A percentile compares a stretch with the other conserved stretches of the same genome.
Evolutionary conservation across 2,329 filamentous ascomycete species (phyloP).

Genomic region (Paraconiothyrium brasiliense): DNA sequence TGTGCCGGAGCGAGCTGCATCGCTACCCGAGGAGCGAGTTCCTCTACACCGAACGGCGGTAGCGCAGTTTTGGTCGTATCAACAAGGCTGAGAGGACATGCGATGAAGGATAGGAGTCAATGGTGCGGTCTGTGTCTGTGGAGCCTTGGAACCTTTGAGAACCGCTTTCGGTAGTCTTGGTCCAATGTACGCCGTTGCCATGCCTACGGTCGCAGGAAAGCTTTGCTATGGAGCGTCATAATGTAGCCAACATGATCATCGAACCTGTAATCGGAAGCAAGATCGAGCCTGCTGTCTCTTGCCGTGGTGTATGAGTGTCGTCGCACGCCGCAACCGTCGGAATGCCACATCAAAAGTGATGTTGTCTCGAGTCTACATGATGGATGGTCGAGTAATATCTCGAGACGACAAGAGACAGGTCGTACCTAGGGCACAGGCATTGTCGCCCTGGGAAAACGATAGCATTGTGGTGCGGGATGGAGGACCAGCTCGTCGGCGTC

Average conservation of each 20-base stretch:
- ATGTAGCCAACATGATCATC: not conserved
- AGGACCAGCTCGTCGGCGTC: not conserved
- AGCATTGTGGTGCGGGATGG: not conserved
- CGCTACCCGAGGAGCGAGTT: constrained; percentile 12
- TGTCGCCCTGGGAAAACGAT: not conserved
- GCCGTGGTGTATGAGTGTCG: not conserved
- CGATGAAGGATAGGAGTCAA: not conserved
- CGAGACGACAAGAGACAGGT: not conserved
- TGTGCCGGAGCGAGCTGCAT: constrained; percentile 5
- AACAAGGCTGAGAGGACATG: not conserved
- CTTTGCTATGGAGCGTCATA: not conserved
- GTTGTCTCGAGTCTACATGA: not conserved
- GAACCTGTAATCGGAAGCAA: not conserved
- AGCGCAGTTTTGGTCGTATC: constrained; percentile 11
- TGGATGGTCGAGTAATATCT: not conserved
- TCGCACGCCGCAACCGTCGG: not conserved
- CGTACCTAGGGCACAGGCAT: not conserved
- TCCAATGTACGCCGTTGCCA: not conserved
- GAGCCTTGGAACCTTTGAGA: not conserved
- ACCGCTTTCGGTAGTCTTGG: not conserved
- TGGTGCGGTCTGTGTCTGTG: not conserved
- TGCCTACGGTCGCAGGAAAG: not conserved
- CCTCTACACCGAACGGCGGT: constrained; percentile 14
- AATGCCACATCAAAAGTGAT: not conserved
- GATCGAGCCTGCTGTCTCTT: not conserved